A percentile compares a stretch with the other conserved stretches of the same genome.
phyloP scores from a whole-genome alignment of 495 filamentous ascomycete genomes.

The Evernia prunastri region DNA sequence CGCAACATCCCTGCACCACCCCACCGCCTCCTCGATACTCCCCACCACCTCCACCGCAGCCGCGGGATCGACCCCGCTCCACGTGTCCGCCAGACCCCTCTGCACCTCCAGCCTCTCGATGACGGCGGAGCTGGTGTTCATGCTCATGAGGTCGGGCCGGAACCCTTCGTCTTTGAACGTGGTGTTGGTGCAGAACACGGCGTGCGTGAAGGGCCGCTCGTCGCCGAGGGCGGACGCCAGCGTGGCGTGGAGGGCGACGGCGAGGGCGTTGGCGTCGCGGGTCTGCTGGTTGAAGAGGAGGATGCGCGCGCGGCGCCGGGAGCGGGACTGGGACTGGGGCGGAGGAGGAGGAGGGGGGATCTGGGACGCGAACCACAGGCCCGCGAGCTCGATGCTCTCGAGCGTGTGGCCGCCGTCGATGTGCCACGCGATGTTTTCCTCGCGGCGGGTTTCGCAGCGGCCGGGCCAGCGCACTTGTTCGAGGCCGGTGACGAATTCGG shows the following conservation, averaged over 20 bases:
- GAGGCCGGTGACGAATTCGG: constrained; percentile 66
- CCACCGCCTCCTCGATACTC: constrained; percentile 84
- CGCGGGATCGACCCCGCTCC: constrained; percentile 54
- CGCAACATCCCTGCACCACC: constrained; percentile 52
- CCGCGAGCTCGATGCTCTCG: constrained; percentile 75
- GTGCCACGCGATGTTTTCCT: constrained; percentile 70
- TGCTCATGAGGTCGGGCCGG: constrained; percentile 68
- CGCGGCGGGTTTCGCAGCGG: constrained; percentile 70
- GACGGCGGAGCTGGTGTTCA: constrained; percentile 60
- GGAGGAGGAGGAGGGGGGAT: constrained; percentile 27
- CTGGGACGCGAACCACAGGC: constrained; percentile 69
- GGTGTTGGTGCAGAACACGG: constrained; percentile 83
- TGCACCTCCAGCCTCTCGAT: constrained; percentile 68
- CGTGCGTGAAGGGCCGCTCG: constrained; percentile 59
- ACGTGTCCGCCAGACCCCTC: constrained; percentile 63
- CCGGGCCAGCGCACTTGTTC: constrained; percentile 71
- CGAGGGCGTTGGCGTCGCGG: constrained; percentile 61
- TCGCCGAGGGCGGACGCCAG: constrained; percentile 51
- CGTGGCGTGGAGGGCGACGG: constrained; percentile 58
- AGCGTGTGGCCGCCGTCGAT: constrained; percentile 89
- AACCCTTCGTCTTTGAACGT: constrained; percentile 68
- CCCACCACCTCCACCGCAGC: constrained; percentile 58
- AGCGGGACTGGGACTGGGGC: constrained; percentile 6
- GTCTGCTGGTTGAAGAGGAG: constrained; percentile 96
- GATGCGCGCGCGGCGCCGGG: constrained; percentile 39